Evolutionary conservation across 768 basidiomycete species (phyloP), one percentile per base, ranked within the genome.

Genomic region (Lactarius pseudohatsudake): DNA sequence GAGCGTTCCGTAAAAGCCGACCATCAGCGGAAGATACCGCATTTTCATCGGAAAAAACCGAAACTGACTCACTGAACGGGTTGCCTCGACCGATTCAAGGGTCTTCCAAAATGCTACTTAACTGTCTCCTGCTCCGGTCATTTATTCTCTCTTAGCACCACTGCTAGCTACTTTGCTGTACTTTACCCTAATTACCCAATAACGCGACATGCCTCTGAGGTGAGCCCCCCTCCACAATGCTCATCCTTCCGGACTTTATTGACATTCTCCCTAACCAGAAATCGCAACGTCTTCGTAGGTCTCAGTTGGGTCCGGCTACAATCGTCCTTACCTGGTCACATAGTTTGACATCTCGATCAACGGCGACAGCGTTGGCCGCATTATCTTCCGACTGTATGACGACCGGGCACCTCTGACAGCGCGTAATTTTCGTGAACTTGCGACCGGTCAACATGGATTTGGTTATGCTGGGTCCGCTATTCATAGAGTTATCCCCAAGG

Each of bases 401-500:
- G 81, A 80, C 64, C 74, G 79, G 56, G 79, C 80, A 20, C 81
- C 81, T 64, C 77, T 77, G 73, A 82, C 81, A 26, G 77, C 81
- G 18, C 72, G 72, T 54, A 83, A 87, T 79, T 87, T 87, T 81
- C 81, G 85, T 66, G 83, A 82, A 72, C 76, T 86, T 59, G 80
- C 79, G 69, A 82, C 82, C 61, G 85, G 85, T 62, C 73, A 79
- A 74, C 75, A 77, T 67, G 81, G 81, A 18, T 82, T 74, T 66
- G 79, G 81, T 65, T 86, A 83, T 78, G 67, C 76, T 47, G 81
- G 79, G n/a, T 80, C 80, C 40, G 56, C 62, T 8, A 84, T 84
- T 76, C 83, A 84, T 73, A 83, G 88, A 62, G 79, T 91, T 71
- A 90, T 90, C 65, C 88, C 89, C 47, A 75, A 81, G 68, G 87